phyloP scores from a whole-genome alignment of 2,329 filamentous ascomycete species.

The Penicillium crustosum region DNA sequence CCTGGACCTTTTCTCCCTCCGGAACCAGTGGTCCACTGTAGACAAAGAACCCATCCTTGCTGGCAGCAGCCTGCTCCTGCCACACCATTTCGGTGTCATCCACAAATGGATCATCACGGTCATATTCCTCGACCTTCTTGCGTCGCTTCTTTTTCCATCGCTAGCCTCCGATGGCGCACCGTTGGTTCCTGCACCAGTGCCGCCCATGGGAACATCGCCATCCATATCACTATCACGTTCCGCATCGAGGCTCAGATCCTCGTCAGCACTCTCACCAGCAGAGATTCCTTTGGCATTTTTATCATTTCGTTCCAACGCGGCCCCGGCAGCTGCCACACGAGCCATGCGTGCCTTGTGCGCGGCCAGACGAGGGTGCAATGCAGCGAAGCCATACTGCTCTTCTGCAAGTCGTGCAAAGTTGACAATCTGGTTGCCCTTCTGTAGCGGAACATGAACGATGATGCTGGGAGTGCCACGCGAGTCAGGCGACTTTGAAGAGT shows the following conservation, averaged over 20 bases:
- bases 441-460: constrained; percentile 76
- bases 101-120: constrained; percentile 67
- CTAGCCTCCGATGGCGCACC: constrained; percentile 57
- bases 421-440: constrained; percentile 83
- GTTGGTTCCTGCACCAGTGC: constrained; percentile 50
- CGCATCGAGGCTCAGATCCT: constrained; percentile 88
- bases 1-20: constrained; percentile 73
- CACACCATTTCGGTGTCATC: constrained; percentile 94
- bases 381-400: constrained; percentile 91
- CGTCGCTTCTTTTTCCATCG: constrained; percentile 71
- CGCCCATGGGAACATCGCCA: constrained; percentile 45
- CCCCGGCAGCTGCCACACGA: constrained; percentile 83
- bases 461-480: constrained; percentile 67
- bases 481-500: constrained; percentile 45
- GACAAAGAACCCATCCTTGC: constrained; percentile 95
- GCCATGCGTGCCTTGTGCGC: constrained; percentile 84
- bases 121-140: constrained; percentile 67
- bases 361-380: constrained; percentile 84
- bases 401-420: constrained; percentile 95
- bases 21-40: constrained; percentile 90
- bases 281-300: constrained; percentile 65
- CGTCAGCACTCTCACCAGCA: constrained; percentile 71
- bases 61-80: constrained; percentile 92
- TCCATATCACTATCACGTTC: constrained; percentile 63
- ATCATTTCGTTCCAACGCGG: constrained; percentile 74